Evolutionary conservation across 805 yeast species (phyloP).

Genomic region (Naumovozyma baii): DNA sequence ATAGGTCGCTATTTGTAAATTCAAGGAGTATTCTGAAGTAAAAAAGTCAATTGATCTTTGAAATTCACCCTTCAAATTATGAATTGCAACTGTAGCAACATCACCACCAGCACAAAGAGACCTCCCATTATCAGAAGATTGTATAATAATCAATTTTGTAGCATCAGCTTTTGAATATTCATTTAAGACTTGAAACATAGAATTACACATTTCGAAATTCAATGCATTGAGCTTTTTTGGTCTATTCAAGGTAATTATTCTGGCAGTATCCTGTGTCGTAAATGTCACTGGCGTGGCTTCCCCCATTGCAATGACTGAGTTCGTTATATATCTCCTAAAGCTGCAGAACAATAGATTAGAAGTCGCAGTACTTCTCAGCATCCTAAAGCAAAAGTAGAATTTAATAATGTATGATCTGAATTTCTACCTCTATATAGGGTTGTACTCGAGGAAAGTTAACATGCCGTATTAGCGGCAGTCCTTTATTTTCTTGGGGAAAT

Average conservation of each 20-base stretch:
- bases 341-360: background rate
- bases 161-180: conserved; percentile 67
- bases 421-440: background rate
- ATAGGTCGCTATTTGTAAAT: conserved; percentile 72
- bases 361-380: background rate
- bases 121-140: conserved; percentile 41
- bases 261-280: conserved; percentile 38
- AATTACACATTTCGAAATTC: conserved; percentile 61
- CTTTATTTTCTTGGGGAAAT: background rate
- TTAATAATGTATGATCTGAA: too few species aligned
- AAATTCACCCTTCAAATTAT: conserved; percentile 40
- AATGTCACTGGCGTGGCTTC: conserved; percentile 14
- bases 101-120: conserved; percentile 97
- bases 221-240: conserved; percentile 79
- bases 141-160: conserved; percentile 57
- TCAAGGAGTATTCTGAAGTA: conserved; percentile 68
- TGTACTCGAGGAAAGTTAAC: too few species aligned
- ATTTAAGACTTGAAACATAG: conserved; percentile 59
- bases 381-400: too few species aligned
- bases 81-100: conserved; percentile 67
- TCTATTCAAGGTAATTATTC: conserved; percentile 70
- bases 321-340: background rate
- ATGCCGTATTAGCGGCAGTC: too few species aligned
- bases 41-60: conserved; percentile 55
- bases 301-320: background rate